phyloP scores from a whole-genome alignment of 169 alveolate species.

The Plasmodium chabaudi region DNA sequence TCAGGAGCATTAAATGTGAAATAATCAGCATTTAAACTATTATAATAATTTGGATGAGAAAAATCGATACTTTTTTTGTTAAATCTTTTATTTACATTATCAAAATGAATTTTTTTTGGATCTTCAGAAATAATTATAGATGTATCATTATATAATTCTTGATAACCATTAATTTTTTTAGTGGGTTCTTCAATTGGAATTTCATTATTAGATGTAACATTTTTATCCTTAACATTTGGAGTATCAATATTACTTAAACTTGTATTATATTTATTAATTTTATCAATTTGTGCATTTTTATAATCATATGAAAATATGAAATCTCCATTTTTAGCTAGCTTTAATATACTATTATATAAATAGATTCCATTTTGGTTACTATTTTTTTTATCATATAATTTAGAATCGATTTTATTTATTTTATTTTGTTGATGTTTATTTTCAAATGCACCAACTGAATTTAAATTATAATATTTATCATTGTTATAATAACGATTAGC shows the following conservation, averaged over 20 bases:
- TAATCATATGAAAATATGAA: conserved; percentile 21
- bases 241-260: too few species aligned
- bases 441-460: not conserved
- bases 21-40: conserved; percentile 32
- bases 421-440: not conserved
- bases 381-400: conserved; percentile 14
- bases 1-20: conserved; percentile 14
- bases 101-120: not conserved
- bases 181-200: not conserved
- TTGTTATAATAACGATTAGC: not conserved
- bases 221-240: too few species aligned
- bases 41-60: conserved; percentile 19
- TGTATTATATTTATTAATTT: too few species aligned
- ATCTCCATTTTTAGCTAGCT: conserved; percentile 36
- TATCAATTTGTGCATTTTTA: not conserved
- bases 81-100: not conserved
- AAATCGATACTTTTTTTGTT: conserved; percentile 21
- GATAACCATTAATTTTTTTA: conserved; percentile 10
- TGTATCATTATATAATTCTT: not conserved
- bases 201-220: not conserved
- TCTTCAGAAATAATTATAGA: not conserved
- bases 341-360: conserved; percentile 45
- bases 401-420: conserved; percentile 15
- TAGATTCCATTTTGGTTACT: not conserved
- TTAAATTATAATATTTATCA: not conserved